These are phyloP conservation scores for Fraxinus pennsylvanica DNA, from an alignment of 257 asterid species.

Conservation along the genomic window DNA sequence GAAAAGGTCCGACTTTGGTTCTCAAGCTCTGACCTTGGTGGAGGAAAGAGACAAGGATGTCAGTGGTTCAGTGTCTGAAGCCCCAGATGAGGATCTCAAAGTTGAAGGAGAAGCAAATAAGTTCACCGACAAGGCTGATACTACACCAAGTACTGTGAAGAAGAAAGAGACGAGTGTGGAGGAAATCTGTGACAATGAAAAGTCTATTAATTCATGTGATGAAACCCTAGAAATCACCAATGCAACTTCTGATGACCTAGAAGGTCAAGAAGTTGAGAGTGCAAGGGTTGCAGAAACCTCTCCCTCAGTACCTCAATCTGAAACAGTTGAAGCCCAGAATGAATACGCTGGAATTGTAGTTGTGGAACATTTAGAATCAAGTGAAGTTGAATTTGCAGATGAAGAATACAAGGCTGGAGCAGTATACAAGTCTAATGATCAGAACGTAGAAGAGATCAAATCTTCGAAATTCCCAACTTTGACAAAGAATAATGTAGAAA, in stretches of 20 bases:
- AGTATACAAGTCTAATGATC: constrained; percentile 12
- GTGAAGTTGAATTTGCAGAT: constrained; percentile 22
- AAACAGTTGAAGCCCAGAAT: constrained; percentile 8
- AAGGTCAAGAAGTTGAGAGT: constrained; percentile 26
- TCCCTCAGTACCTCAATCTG: constrained; percentile 1
- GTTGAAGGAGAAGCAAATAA: constrained; percentile 7
- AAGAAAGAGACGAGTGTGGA: constrained; percentile 24
- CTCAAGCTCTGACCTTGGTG: background rate
- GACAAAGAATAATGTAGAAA: background rate
- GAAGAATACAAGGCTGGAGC: constrained; percentile 23
- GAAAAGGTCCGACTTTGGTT: background rate
- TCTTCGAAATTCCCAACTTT: background rate
- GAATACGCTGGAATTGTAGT: constrained; percentile 4
- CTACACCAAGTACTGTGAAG: constrained; percentile 12
- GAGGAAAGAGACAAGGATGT: background rate
- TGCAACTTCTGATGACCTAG: constrained; percentile 11
- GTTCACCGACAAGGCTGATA: constrained; percentile 7
- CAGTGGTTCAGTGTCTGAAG: constrained; percentile 11
- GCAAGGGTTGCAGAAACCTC: constrained; percentile 20
- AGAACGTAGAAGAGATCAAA: constrained; percentile 13
- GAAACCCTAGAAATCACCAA: constrained; percentile 23
- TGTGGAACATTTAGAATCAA: constrained; percentile 21
- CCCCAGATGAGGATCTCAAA: constrained; percentile 1
- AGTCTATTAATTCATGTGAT: constrained; percentile 27
- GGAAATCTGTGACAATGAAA: constrained; percentile 26